A percentile compares a stretch with the other conserved stretches of the same genome.
These are phyloP conservation scores for Cavenderia fasciculata DNA, from an alignment of 78 protist species.

Conservation along the genomic window DNA sequence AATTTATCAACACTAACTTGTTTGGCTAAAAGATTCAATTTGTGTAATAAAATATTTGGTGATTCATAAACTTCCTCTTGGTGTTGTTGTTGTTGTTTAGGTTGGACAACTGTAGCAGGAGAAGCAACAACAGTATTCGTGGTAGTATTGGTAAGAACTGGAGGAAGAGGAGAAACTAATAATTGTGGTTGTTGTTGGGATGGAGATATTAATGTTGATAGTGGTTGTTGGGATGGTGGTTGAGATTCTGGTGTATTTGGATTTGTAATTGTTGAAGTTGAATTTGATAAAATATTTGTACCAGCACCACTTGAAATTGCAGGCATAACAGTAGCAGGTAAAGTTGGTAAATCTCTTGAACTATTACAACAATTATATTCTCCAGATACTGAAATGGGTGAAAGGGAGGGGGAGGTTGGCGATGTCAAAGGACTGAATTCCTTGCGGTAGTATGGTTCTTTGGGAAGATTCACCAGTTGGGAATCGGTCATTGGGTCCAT, in stretches of 20 bases:
- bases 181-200: not conserved
- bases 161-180: not conserved
- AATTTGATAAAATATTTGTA: not conserved
- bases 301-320: not conserved
- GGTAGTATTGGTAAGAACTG: too few species aligned
- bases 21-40: too few species aligned
- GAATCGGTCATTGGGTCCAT: not conserved
- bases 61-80: too few species aligned
- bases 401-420: constrained; percentile 32
- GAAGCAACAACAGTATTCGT: too few species aligned
- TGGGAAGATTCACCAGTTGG: constrained; percentile 4
- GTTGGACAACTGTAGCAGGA: not conserved
- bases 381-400: constrained; percentile 50
- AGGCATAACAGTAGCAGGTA: not conserved
- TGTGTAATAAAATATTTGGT: too few species aligned
- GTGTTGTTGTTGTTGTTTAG: constrained; percentile 17
- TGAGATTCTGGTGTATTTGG: constrained; percentile 1
- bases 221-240: not conserved
- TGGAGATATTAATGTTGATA: not conserved
- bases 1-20: too few species aligned
- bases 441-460: constrained; percentile 15
- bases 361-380: not conserved
- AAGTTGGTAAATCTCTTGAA: constrained; percentile 15
- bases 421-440: constrained; percentile 21
- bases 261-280: constrained; percentile 8